These are phyloP conservation scores for Anastatica hierochuntica DNA, from an alignment of 345 rosid species.

Conservation along the genomic window DNA sequence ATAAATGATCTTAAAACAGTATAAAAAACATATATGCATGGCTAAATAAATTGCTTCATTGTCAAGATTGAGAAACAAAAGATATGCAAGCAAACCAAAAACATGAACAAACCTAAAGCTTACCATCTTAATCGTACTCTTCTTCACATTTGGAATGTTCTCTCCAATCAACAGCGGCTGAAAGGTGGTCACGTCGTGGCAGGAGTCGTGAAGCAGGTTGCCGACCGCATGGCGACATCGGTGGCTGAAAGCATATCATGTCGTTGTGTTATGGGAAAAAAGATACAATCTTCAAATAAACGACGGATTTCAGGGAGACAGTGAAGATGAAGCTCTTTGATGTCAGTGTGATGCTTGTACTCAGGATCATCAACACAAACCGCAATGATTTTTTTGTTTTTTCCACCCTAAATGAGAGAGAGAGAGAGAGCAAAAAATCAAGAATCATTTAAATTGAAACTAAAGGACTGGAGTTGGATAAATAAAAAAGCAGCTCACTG, in stretches of 20 bases:
- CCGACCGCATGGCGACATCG: too few species aligned
- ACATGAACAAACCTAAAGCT: slow-evolving; percentile 73
- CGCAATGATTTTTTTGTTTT: slow-evolving; percentile 96
- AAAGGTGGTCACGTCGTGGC: too few species aligned
- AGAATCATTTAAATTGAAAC: not conserved
- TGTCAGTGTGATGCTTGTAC: slow-evolving; percentile 75
- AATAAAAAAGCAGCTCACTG: not conserved
- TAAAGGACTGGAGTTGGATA: not conserved
- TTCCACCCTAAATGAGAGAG: slow-evolving; percentile 54
- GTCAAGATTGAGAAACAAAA: slow-evolving; percentile 47
- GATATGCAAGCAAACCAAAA: slow-evolving; percentile 59
- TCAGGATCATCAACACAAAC: slow-evolving; percentile 99
- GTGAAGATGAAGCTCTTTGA: slow-evolving; percentile 88
- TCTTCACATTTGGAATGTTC: slow-evolving; percentile 55
- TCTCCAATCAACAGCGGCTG: slow-evolving; percentile 97
- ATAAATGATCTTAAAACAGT: too few species aligned
- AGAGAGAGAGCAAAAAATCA: not conserved
- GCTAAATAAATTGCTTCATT: slow-evolving; percentile 19
- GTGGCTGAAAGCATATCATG: too few species aligned
- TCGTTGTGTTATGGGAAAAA: too few species aligned
- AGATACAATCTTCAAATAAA: slow-evolving; percentile 96
- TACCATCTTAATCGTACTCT: slow-evolving; percentile 39
- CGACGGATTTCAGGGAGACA: slow-evolving; percentile 93
- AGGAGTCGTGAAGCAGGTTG: too few species aligned
- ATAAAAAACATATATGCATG: too few species aligned